Evolutionary conservation across 345 rosid species (phyloP), one percentile per base, ranked within the genome.

Genomic region (Tarenaya hassleriana): DNA sequence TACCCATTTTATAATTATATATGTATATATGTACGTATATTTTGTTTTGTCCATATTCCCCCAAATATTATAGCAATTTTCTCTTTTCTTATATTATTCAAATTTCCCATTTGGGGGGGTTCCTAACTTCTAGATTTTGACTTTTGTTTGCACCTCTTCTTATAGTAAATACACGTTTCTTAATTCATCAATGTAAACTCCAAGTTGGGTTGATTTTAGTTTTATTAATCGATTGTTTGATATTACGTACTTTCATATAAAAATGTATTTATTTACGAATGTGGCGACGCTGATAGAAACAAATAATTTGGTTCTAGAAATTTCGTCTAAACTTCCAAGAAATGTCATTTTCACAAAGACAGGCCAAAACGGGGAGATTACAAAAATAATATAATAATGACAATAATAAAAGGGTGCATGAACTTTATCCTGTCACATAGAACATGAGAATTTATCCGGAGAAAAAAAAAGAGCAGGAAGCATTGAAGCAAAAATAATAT

Each of bases 391-490:
- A 41, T 12, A 20, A 49, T 10, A 59, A 29, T 55, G 34, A 17
- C 41, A 66, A 47, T 47, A 42, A 47, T 39, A 67, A 67, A 34
- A 67, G 32, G 45, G 35, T 61, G 62, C 66, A 55, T 60, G 53
- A 55, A 61, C 55, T 57, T 65, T 59, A 63, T 63, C 66, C 71
- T 69, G 76, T 66, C 78, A 71, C 77, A 47, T 47, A 62, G 86
- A 80, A 82, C 86, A 75, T 73, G 91, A 75, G 81, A 75, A 67
- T 73, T 80, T 80, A 78, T 82, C 94, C 71, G 14, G 12, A 51
- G 62, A 16, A 52, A 40, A 43, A 7, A 33, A 34, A 34, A 21
- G 7, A 16, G 12, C 4, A 58, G 57, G 52, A 32, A n/a, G 69
- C 64, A 51, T 31, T 32, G 58, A 45, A 58, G 34, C 57, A 58